Percentiles rank a stretch among this genome's conserved stretches.
phyloP scores from a whole-genome alignment of 345 rosid genomes.

The Viola odorata region DNA sequence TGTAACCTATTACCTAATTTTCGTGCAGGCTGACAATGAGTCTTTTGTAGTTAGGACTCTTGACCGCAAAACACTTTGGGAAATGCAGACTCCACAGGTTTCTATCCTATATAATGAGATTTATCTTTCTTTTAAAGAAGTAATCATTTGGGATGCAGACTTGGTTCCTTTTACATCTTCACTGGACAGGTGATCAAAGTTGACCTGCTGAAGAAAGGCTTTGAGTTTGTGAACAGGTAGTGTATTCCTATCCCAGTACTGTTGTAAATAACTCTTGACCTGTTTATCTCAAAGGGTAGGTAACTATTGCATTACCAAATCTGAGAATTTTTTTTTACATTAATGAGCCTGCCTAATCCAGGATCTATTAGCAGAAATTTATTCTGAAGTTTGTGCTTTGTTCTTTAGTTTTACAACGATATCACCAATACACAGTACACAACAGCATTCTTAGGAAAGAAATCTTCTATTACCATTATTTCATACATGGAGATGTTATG shows the following conservation, averaged over 20 bases:
- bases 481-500: too few relatives aligned
- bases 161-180: not conserved
- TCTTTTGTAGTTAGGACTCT: slow-evolving; percentile 82
- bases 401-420: too few relatives aligned
- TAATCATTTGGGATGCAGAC: too few relatives aligned
- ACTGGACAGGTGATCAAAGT: slow-evolving; percentile 71
- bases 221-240: slow-evolving; percentile 85
- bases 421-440: too few relatives aligned
- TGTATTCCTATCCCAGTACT: not conserved
- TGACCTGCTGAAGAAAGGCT: slow-evolving; percentile 67
- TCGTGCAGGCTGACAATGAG: slow-evolving; percentile 56
- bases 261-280: too few relatives aligned
- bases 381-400: too few relatives aligned
- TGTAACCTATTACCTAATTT: slow-evolving; percentile 3
- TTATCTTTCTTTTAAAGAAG: too few relatives aligned
- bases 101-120: too few relatives aligned
- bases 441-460: too few relatives aligned
- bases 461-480: too few relatives aligned
- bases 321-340: not conserved
- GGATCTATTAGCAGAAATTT: not conserved
- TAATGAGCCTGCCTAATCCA: not conserved
- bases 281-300: not conserved
- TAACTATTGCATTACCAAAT: not conserved
- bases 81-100: slow-evolving; percentile 99
- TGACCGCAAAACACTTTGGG: slow-evolving; percentile 90